Conservation (phyloP, 1,284 basidiomycete genomes). For the Leccinum proliferum region DNA sequence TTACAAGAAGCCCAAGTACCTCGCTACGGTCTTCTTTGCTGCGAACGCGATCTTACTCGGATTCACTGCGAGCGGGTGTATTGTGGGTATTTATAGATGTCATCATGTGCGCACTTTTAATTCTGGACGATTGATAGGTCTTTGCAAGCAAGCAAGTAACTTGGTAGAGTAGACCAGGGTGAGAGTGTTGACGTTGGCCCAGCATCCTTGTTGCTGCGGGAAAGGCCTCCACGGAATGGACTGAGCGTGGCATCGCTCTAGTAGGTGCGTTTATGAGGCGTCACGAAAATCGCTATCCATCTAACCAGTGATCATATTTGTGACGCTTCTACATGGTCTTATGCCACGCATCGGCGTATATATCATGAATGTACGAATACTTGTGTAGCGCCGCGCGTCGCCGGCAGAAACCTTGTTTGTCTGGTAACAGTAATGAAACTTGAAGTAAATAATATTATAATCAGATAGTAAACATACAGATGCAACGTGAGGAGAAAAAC, state of each 20-base stretch:
- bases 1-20: conserved; percentile 40
- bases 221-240: conserved; percentile 39
- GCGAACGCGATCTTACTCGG: conserved; percentile 44
- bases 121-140: conserved; percentile 15
- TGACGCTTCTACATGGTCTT: conserved; percentile 42
- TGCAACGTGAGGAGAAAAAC: too few species aligned
- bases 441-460: too few species aligned
- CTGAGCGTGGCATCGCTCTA: conserved; percentile 50
- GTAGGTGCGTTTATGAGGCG: conserved; percentile 34
- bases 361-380: conserved; percentile 43
- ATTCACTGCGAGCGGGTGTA: conserved; percentile 52
- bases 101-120: not conserved
- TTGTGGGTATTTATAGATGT: conserved; percentile 33
- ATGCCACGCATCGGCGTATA: conserved; percentile 39
- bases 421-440: too few species aligned
- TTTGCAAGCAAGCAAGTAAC: conserved; percentile 36
- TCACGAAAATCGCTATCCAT: not conserved
- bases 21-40: conserved; percentile 45
- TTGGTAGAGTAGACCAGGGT: fast-evolving
- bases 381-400: too few species aligned
- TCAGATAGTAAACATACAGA: too few species aligned
- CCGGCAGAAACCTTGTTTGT: too few species aligned
- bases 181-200: not conserved
- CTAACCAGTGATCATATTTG: conserved; percentile 37
- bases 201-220: conserved; percentile 48